Evolutionary conservation across 768 basidiomycete genomes (phyloP), one percentile per base, ranked within the genome.

Genomic region (Auricularia auricula-judae): DNA sequence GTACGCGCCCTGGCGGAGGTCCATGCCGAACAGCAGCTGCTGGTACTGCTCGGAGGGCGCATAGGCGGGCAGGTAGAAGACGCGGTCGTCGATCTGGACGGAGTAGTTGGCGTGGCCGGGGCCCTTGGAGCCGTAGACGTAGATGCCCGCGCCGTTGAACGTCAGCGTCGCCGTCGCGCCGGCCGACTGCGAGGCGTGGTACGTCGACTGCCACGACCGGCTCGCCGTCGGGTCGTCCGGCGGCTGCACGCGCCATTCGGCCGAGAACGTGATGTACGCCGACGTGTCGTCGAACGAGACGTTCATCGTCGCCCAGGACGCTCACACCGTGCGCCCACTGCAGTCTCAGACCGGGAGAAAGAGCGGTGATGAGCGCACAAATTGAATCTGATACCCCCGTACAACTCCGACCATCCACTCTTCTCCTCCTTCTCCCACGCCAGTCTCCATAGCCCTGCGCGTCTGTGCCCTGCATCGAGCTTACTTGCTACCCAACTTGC

Each of bases 211-310:
- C 62, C 73, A 72, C 68, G 70, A 72, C 62, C 44, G 7, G 56
- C 10, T 36, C 5, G 23, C 8, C 42, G 67, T 43, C 16, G 72
- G 65, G 62, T 70, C 71, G 21, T 42, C 54, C 35, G 70, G 58
- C 23, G 63, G 53, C 62, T 74, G 73, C 21, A 67, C 59, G 11
- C 67, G 70, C 73, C 73, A 74, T 62, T 36, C 62, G 23, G 67
- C 4, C 7, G 70, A 68, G 64, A 68, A 74, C 23, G 61, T 51
- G 58, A 74, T 65, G 65, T 69, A 44, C 5, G 67, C 62, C 36
- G 68, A 65, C 10, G 70, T 61, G 68, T 74, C 73, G 71, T 74
- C 73, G 61, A 74, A 65, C 4, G 73, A 72, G 68, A 70, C 71
- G 69, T 72, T 74, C 68, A 62, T 58, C 29, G 36, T 7, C 56